Base-by-base conservation (phyloP, 371 early-diverging fungal species). In the Thermomucor indicae-seudaticae region DNA sequence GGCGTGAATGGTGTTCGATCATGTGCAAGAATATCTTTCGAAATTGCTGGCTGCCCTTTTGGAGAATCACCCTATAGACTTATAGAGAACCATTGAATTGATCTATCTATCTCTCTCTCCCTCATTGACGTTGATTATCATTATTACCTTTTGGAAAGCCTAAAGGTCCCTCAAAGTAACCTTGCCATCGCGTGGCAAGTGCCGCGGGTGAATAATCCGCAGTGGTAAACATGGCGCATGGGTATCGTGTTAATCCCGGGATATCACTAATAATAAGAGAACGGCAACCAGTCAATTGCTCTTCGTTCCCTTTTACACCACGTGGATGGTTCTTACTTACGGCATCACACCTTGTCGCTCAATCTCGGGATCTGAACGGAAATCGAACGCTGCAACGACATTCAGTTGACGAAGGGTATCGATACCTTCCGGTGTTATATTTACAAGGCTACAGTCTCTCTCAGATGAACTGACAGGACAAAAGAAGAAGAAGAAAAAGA, bases 181-280 rank as follows among this genome's bases (percentile, higher is more conserved):
- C 75, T 34, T 77, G 64, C 68, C 79, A 84, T 31, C 81, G 75
- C 28, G 67, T 44, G 10, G 77, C 81, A 38, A 84, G 59, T 37
- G 77, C 78, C n/a, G 72, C 76, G 28, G 85, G 85, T 0, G 80
- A 80, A 57, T 79, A 81, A 44, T 82, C 85, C 19, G 62, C 67
- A 29, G 77, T 72, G 8, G 67, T 64, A 50, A 84, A 83, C 32
- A 82, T 72, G 6, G 85, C 81, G 1, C 67, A 75, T 31, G 75
- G 78, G 24, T 72, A 70, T 6, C 77, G 62, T 12, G 49, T 60
- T 14, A 70, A 19, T 0, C 71, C 73, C 12, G 49, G 23, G 31
- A 75, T 65, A 3, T 39, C 58, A 27, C 75, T 75, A 38, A 2
- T 27, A 17, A 6, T 4, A n/a, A 54, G 3, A 37, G n/a, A n/a